Base-by-base conservation (phyloP, 768 basidiomycete genomes). In the Leccinum variicolor region DNA sequence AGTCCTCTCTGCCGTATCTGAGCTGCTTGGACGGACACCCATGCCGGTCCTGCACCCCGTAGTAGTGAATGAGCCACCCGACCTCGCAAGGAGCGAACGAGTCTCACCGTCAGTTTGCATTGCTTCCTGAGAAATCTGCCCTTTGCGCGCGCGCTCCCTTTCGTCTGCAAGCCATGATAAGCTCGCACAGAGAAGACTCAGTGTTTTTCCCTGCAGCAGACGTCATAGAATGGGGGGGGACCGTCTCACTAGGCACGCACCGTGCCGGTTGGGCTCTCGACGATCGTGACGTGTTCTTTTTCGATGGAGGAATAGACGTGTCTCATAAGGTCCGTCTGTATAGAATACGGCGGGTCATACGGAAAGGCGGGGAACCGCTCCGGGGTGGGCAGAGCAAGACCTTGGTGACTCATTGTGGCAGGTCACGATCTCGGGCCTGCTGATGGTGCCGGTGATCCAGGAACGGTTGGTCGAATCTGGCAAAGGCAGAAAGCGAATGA, bases 251-350 rank as follows among this genome's bases (percentile, higher is more conserved):
- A 28, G 9, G 34, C 45, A 66, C 82, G 70, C 57, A 92, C 92
- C 25, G 92, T 94, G 64, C 92, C 93, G 0, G 93, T 94, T 0
- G 93, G 93, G 62, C 89, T 91, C 71, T 94, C 92, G 29, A 95
- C 81, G 50, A 98, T 87, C 1, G 92, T 83, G 17, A 97, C 82
- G 62, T 85, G 84, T 47, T 76, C 76, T n/a, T 75, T 62, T 69
- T 95, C 92, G 47, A 97, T 89, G 0, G 88, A 79, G 6, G 79
- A 65, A 71, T 94, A 98, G 1, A 98, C 75, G 61, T 94, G 91
- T 17, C 78, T 84, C 95, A 98, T 97, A 26, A 98, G 83, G 34
- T 90, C 83, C 0, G 81, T 75, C 69, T 98, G 96, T 56, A 96
- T 95, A 17, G 79, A 69, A 69, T 96, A 96, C 3, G 94, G 94